phyloP scores from a whole-genome alignment of 768 basidiomycete genomes.

The Trametopsis cervina region DNA sequence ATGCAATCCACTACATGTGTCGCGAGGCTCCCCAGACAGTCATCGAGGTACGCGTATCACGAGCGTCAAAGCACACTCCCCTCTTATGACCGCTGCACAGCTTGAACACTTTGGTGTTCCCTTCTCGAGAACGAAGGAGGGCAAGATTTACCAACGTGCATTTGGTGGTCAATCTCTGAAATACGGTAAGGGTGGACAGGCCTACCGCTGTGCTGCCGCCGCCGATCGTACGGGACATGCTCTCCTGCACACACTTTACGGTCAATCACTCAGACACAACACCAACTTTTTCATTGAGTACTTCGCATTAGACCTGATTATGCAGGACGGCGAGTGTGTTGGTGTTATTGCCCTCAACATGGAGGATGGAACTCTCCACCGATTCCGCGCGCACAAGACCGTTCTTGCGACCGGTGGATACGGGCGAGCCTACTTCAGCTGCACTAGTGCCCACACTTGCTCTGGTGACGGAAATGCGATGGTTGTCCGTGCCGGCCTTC shows the following conservation, averaged over 20 bases:
- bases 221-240: slow-evolving; percentile 99
- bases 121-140: slow-evolving; percentile 96
- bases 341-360: slow-evolving; percentile 99
- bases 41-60: slow-evolving; percentile 57
- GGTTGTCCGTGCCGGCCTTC: slow-evolving; percentile 94
- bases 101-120: slow-evolving; percentile 98
- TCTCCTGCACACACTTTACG: slow-evolving; percentile 96
- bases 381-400: slow-evolving; percentile 97
- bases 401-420: slow-evolving; percentile 98
- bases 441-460: slow-evolving; percentile 98
- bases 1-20: slow-evolving; percentile 99
- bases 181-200: slow-evolving; percentile 97
- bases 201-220: slow-evolving; percentile 97
- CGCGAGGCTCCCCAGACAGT: slow-evolving; percentile 92
- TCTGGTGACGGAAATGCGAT: slow-evolving; percentile 99
- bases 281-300: slow-evolving; percentile 99
- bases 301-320: slow-evolving; percentile 98
- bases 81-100: slow-evolving; percentile 44
- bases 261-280: slow-evolving; percentile 97
- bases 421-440: slow-evolving; percentile 96
- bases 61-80: too few relatives aligned
- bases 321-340: slow-evolving; percentile 98
- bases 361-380: slow-evolving; percentile 98
- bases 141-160: slow-evolving; percentile 99
- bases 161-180: slow-evolving; percentile 98